Conservation (phyloP, 495 filamentous ascomycete species). For the Aspergillus wentii region DNA sequence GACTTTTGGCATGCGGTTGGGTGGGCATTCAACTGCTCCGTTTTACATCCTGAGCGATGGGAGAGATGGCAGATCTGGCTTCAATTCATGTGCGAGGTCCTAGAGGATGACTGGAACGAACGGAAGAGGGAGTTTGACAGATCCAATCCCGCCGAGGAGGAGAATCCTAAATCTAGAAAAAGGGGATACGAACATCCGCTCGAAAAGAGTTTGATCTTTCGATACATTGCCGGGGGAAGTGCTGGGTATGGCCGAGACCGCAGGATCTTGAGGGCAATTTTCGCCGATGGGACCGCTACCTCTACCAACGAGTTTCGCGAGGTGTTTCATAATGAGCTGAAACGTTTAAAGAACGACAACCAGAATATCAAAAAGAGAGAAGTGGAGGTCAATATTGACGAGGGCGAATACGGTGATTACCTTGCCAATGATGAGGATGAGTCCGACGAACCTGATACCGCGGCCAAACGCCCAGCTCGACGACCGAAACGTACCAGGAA, state of each 20-base stretch:
- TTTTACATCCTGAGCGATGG: conserved; percentile 67
- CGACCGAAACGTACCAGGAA: conserved; percentile 30
- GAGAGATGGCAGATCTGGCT: conserved; percentile 79
- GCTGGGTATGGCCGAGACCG: conserved; percentile 35
- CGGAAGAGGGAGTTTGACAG: conserved; percentile 34
- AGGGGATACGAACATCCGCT: conserved; percentile 21
- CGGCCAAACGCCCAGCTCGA: conserved; percentile 7
- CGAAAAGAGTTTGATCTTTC: conserved; percentile 51
- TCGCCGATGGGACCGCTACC: conserved; percentile 52
- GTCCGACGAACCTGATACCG: conserved; percentile 25
- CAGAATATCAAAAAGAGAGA: conserved; percentile 34
- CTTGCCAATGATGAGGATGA: conserved; percentile 38
- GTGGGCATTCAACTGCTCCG: conserved; percentile 91
- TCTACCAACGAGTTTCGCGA: conserved; percentile 51
- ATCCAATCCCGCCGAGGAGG: not conserved
- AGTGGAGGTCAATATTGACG: conserved; percentile 52
- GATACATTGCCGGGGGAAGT: conserved; percentile 41
- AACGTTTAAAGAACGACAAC: conserved; percentile 23
- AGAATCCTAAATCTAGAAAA: conserved; percentile 12
- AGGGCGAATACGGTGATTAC: conserved; percentile 56
- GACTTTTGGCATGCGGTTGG: conserved; percentile 90
- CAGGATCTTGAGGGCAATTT: conserved; percentile 57
- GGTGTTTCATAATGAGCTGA: conserved; percentile 58
- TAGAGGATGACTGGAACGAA: conserved; percentile 71
- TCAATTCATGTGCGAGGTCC: conserved; percentile 68